Evolutionary conservation across 345 rosid species (phyloP), one percentile per base, ranked within the genome.

Genomic region (Lumnitzera racemosa): DNA sequence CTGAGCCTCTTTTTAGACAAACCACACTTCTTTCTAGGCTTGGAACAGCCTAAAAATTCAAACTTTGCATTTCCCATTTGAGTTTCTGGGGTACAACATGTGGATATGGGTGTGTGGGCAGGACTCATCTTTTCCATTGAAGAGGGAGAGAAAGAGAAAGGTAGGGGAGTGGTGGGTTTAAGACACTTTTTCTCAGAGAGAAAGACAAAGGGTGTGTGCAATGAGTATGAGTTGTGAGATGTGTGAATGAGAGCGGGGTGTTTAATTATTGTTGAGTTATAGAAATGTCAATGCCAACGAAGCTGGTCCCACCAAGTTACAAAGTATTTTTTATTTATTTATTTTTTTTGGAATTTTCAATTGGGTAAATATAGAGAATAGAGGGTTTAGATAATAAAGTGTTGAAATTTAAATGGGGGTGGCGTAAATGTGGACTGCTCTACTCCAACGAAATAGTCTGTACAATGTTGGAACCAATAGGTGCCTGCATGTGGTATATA

Each of bases 271-370:
- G 69, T 55, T 23, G 56, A 51, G 71, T 52, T 77, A 51, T 16
- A 61, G 72, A 68, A 70, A 79, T 70, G 80, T 73, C 76, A 76
- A 79, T 75, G 80, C 74, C 83, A 73, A 70, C 76, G 70, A 63
- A 76, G 80, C 56, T 27, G 66, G 77, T 57, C 49, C 60, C 60
- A 57, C 46, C 25, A 15, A 48, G 25, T 56, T 56, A n/a, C n/a
- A n/a, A n/a, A n/a, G n/a, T n/a, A n/a, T 15, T 16, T 41, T 56
- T 36, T 41, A 1, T 4, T 17, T 0, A 9, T 15, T 12, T 1
- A 2, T 5, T 36, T 36, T 5, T 36, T 36, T 36, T 5, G 6
- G 7, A 1, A 1, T 36, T 36, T 36, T 36, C 10, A 36, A 36
- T 36, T 36, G 43, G 10, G 7, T 36, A 5, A 1, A 36, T 36